Percentiles rank a stretch among this genome's conserved stretches.
Evolutionary conservation across 1,284 basidiomycete genomes (phyloP).

Genomic region (Inonotus obliquus): DNA sequence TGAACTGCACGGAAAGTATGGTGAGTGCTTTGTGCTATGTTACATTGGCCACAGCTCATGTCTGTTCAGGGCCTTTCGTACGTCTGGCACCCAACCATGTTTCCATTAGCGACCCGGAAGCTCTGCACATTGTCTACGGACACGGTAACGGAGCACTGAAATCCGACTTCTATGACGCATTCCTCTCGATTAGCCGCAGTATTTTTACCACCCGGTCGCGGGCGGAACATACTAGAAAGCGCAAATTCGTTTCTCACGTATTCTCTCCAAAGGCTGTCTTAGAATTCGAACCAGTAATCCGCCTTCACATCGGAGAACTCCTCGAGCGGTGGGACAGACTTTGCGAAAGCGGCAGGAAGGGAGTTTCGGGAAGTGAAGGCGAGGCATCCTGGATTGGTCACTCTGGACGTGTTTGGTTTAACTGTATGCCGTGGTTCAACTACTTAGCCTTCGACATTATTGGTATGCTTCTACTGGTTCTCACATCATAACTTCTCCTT

Average conservation of each 20-base stretch:
- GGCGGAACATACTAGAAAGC: constrained; percentile 46
- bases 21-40: constrained; percentile 33
- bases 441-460: constrained; percentile 90
- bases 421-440: constrained; percentile 72
- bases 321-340: constrained; percentile 78
- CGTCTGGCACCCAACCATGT: constrained; percentile 86
- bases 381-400: constrained; percentile 61
- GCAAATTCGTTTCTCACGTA: constrained; percentile 42
- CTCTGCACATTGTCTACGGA: constrained; percentile 70
- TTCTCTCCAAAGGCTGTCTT: constrained; percentile 69
- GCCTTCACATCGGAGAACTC: constrained; percentile 58
- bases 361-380: constrained; percentile 53
- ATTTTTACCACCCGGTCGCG: constrained; percentile 47
- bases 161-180: constrained; percentile 42
- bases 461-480: constrained; percentile 29
- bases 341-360: constrained; percentile 52
- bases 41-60: not conserved
- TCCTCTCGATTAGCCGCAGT: constrained; percentile 31
- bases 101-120: constrained; percentile 76
- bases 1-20: constrained; percentile 70
- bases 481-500: not conserved
- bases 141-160: constrained; percentile 71
- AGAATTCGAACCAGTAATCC: constrained; percentile 77
- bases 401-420: constrained; percentile 64
- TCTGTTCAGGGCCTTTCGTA: constrained; percentile 56